Base-by-base conservation (phyloP, 805 yeast species). In the Pichia exigua region DNA sequence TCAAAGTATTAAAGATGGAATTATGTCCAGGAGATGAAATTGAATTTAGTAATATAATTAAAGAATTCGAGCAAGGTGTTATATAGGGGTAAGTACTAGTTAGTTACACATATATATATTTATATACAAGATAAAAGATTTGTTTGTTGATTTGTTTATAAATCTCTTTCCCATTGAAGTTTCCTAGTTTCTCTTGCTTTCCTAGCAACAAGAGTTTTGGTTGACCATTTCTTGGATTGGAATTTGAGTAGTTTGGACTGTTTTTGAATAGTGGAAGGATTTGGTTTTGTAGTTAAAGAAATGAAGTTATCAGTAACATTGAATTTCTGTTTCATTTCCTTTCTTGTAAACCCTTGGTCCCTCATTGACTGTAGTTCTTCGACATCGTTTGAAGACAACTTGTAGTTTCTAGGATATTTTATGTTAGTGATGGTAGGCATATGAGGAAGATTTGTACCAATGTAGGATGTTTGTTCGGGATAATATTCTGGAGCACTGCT, bases 231-330 rank as follows among this genome's bases (percentile, higher is more conserved):
- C 27, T 57, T 57, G 24, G 57, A 56, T 5, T 57, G 47, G 22
- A 57, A 58, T 21, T 57, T 53, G 18, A 65, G 45, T 21, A 54
- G 45, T 27, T 56, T 57, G 26, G 49, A 46, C 28, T 64, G 63
- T 35, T 57, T 54, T 12, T 53, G 50, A 13, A 54, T 11, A 12
- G 61, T 60, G 39, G 54, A 50, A 6, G 57, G 53, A 47, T 62
- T 63, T 28, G 65, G 50, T 4, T 51, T 52, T 1, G 72, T 65
- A 11, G 66, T 54, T 18, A 69, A 56, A 54, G 61, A 62, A 41
- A 69, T 59, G 48, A 69, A 69, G 39, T 60, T 56, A 45, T 65
- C 63, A 2, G 67, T 58, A 12, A 66, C 61, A 1, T 57, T 53
- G 38, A 62, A 68, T 47, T 65, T 61, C n/a, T 60, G 61, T 45